Base-by-base conservation (phyloP, 306 rosid species). In the Trifolium repens region DNA sequence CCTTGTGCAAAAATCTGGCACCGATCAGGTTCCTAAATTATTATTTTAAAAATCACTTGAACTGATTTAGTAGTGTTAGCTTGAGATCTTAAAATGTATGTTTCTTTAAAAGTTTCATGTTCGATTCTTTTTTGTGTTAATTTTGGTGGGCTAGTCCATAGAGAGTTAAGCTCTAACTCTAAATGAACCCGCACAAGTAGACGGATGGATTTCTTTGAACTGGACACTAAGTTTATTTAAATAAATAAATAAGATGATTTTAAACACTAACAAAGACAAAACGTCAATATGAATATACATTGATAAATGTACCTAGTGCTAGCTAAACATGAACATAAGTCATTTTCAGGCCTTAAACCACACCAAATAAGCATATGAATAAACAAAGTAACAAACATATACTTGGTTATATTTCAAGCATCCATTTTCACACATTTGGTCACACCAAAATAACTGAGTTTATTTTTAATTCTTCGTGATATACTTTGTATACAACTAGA, bases 1-100 rank as follows among this genome's bases (percentile, higher is more conserved):
- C 65, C 65, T 16, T 59, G 65, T 59, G 65, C 65, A 12, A 59
- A 59, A 27, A 12, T 27, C 39, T 59, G 65, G 19, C 40, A 59
- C 39, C 37, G 2, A 55, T 55, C 32, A 55, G n/a, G 63, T 24
- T 12, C 34, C 12, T 16, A 17, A 19, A 9, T 4, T 22, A 22
- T 22, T 22, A 22, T 22, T 22, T 22, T 22, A 22, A 22, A 22
- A 22, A 1, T 1, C 24, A 22, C 1, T 22, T 22, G 24, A 1
- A 22, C 1, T 22, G 24, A 22, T 1, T 22, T 22, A 1, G 24
- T 1, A 22, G 24, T 22, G 24, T 22, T 22, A 22, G 24, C 24
- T 22, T 22, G 24, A 22, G 24, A 22, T 22, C 24, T 22, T 22
- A 22, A 22, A 22, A 1, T 22, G 24, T 1, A n/a, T n/a, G 1